Base-by-base conservation (phyloP, 441 rosid species). In the Syzygium malaccense region DNA sequence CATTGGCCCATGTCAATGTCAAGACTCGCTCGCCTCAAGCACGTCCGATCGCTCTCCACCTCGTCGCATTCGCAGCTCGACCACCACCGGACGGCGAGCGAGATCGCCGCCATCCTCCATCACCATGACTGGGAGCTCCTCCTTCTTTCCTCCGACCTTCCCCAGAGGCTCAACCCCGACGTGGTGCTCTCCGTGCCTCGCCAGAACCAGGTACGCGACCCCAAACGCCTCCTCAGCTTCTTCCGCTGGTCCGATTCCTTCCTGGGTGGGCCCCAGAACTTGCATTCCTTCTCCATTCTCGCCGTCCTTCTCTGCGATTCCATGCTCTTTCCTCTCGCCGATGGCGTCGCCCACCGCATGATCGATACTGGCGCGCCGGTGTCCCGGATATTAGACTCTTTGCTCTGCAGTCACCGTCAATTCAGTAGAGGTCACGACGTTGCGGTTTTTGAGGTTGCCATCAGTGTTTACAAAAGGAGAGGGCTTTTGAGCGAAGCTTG, bases 161-260 rank as follows among this genome's bases (percentile, higher is more conserved):
- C 91, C 56, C 86, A 33, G 17, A 93, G 88, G 92, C 92, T 95
- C 18, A 93, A 91, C 86, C 93, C 97, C n/a, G 97, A 96, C 48
- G 91, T 94, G 18, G 94, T 97, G 88, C 94, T 92, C 57, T 95
- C 95, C 15, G 93, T 96, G 90, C 84, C 96, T 85, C 92, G 91
- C 86, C 88, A 93, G 33, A 93, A 88, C 89, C 90, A 86, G 86
- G 94, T 91, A 56, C 89, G 32, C 78, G 96, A 96, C 87, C 98
- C 98, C 6, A 85, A 45, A 32, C 95, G 88, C 89, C 96, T 97
- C 23, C 86, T 94, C 51, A 87, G 90, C 87, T 96, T 97, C 95
- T 95, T 96, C 91, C 89, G 91, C 55, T 96, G 95, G 98, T 92
- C 93, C 87, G 91, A 89, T 80, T 89, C 92, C 66, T 89, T 88